These are phyloP conservation scores for Apiospora sp. DNA, from an alignment of 2,329 filamentous ascomycete genomes.

Conservation along the genomic window DNA sequence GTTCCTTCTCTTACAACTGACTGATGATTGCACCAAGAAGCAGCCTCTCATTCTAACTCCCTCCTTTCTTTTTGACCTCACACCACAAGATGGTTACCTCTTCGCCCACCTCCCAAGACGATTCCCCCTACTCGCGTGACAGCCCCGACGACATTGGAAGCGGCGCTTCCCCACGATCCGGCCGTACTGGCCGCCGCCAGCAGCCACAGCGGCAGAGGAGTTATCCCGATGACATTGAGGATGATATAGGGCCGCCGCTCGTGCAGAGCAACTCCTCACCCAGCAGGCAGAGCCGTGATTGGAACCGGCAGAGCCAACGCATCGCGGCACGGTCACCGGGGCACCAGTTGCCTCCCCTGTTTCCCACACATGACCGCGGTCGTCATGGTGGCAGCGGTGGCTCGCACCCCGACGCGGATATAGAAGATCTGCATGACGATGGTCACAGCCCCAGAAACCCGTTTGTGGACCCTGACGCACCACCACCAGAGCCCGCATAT, in stretches of 20 bases:
- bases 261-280: neutral
- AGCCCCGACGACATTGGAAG: neutral
- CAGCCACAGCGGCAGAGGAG: neutral
- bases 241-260: neutral
- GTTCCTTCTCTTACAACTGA: neutral
- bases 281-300: neutral
- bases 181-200: neutral
- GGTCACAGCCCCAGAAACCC: neutral
- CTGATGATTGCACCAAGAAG: neutral
- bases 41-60: neutral
- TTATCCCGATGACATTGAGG: slow-evolving; percentile 17
- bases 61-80: neutral
- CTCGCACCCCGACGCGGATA: neutral
- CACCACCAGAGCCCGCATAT: neutral
- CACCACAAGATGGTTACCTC: slow-evolving; percentile 1
- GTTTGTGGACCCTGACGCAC: neutral
- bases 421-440: neutral
- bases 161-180: neutral
- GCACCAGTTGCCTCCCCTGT: neutral
- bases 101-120: neutral
- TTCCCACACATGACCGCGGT: neutral
- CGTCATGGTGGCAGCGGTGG: neutral
- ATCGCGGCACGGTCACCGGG: neutral
- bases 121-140: neutral
- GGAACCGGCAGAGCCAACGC: neutral